Evolutionary conservation across 805 yeast species (phyloP).

Genomic region (Candida wancherniae): DNA sequence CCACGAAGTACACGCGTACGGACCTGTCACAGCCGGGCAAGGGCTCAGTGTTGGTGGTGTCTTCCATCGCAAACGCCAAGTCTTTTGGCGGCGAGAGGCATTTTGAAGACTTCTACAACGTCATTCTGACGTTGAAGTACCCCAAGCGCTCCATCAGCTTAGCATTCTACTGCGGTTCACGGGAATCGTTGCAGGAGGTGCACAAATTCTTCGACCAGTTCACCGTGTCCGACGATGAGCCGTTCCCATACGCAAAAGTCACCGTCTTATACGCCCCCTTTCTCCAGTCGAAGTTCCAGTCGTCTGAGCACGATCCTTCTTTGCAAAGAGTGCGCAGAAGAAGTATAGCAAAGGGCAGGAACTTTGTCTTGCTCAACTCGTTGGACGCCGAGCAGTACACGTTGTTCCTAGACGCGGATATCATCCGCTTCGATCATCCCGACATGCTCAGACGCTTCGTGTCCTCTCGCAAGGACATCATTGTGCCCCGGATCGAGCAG

Average conservation of each 20-base stretch:
- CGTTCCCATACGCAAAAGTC: conserved; percentile 8
- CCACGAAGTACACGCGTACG: conserved; percentile 1
- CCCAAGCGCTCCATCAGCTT: conserved; percentile 16
- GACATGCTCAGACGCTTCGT: conserved; percentile 26
- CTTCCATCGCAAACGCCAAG: conserved; percentile 23
- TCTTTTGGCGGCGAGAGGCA: conserved; percentile 35
- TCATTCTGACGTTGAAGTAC: conserved; percentile 25
- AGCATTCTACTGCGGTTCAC: conserved; percentile 30
- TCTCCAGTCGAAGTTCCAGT: conserved; percentile 8
- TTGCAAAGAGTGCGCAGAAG: conserved; percentile 34
- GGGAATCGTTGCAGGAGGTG: conserved; percentile 21
- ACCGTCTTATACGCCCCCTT: conserved; percentile 13
- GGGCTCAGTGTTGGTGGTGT: conserved; percentile 15
- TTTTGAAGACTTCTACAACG: conserved; percentile 29
- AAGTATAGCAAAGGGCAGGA: conserved; percentile 33
- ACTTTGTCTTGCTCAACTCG: conserved; percentile 27
- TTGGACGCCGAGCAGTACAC: conserved; percentile 29
- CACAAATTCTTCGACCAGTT: conserved; percentile 16
- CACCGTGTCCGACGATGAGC: conserved; percentile 1
- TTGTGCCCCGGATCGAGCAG: conserved; percentile 32
- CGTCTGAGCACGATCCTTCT: conserved; percentile 8
- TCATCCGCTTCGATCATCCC: conserved; percentile 20
- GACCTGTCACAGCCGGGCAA: background rate
- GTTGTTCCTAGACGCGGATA: conserved; percentile 36
- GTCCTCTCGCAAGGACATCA: conserved; percentile 26